Conservation (phyloP, 345 rosid genomes). For the Citrus medica region DNA sequence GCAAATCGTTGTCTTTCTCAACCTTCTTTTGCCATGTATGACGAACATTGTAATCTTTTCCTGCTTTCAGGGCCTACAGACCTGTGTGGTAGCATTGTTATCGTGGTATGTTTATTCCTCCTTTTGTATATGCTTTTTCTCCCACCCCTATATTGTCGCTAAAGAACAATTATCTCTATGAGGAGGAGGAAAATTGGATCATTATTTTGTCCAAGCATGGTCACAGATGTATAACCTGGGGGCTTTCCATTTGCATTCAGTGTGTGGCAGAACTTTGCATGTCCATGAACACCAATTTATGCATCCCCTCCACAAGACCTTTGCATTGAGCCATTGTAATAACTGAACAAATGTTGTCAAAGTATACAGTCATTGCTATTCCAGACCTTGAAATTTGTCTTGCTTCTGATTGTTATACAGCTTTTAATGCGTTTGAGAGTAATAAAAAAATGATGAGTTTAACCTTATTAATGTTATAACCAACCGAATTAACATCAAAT, state of each 20-base stretch:
- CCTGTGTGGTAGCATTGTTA: slow-evolving; percentile 84
- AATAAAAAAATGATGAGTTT: neutral
- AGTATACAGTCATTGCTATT: neutral
- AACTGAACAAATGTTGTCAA: neutral
- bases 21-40: slow-evolving; percentile 13
- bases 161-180: neutral
- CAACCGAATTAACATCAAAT: slow-evolving; percentile 2
- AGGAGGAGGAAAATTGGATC: neutral
- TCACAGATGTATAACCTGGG: neutral
- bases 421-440: neutral
- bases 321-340: neutral
- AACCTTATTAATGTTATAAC: neutral
- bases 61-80: slow-evolving; percentile 83
- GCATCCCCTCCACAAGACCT: neutral
- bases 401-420: neutral
- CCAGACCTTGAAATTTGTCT: too few relatives aligned
- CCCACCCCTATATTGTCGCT: neutral
- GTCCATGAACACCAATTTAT: neutral
- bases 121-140: neutral
- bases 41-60: slow-evolving; percentile 28
- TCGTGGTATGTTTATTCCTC: slow-evolving; percentile 61
- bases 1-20: slow-evolving; percentile 8
- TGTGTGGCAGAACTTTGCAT: neutral
- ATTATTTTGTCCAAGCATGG: neutral
- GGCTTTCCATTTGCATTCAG: neutral